A percentile compares a stretch with the other conserved stretches of the same genome.
phyloP scores from a whole-genome alignment of 2,329 filamentous ascomycete genomes.

The Alternaria solani region DNA sequence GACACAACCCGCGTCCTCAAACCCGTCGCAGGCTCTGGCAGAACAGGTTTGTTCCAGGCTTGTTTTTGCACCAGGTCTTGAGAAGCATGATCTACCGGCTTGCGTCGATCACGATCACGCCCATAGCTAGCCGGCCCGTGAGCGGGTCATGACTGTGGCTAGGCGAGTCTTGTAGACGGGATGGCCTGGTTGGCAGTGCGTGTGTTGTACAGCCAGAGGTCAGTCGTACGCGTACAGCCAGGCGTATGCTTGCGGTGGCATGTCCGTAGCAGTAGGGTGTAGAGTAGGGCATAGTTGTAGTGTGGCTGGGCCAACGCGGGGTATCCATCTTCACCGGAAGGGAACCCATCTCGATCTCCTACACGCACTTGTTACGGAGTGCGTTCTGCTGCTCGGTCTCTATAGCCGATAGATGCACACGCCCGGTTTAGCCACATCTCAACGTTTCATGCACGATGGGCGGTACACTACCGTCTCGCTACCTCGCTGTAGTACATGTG shows the following conservation, averaged over 20 bases:
- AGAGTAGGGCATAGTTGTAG: not conserved
- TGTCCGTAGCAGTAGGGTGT: not conserved
- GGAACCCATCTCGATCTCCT: slow-evolving; percentile 1
- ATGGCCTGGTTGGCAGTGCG: not conserved
- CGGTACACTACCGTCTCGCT: not conserved
- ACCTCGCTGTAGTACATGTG: not conserved
- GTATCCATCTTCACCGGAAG: not conserved
- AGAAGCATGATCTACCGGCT: slow-evolving; percentile 2
- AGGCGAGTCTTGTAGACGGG: not conserved
- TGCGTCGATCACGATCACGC: slow-evolving; percentile 1
- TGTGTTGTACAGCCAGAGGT: not conserved
- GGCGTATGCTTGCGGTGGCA: not conserved
- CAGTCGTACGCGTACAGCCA: not conserved
- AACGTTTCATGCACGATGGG: not conserved
- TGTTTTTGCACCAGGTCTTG: not conserved
- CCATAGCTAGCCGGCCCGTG: not conserved
- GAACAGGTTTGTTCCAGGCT: not conserved
- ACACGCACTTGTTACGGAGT: not conserved
- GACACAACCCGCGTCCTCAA: not conserved
- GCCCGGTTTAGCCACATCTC: not conserved
- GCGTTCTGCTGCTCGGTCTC: not conserved
- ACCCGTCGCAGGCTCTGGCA: not conserved
- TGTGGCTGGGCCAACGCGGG: not conserved
- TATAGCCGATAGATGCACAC: not conserved
- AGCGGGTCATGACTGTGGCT: not conserved